A percentile compares a stretch with the other conserved stretches of the same genome.
Evolutionary conservation across 176 grass and related monocot species (phyloP).

Genomic region (Cymbopogon citratus): DNA sequence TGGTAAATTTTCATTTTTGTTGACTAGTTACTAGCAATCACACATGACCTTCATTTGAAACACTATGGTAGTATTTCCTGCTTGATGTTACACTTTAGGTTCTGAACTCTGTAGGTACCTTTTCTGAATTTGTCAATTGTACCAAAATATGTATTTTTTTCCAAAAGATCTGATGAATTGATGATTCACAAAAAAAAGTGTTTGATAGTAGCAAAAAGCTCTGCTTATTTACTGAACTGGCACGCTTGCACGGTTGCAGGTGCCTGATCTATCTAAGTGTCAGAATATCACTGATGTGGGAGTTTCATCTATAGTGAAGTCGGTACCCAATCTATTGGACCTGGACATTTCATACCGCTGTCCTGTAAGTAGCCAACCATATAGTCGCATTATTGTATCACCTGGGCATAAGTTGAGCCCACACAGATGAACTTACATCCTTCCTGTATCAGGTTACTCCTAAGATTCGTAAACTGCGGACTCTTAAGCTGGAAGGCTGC

Average conservation of each 20-base stretch:
- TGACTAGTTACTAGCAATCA: background rate
- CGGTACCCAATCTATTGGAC: constrained; percentile 38
- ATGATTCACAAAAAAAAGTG: background rate
- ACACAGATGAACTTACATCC: background rate
- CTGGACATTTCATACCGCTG: constrained; percentile 70
- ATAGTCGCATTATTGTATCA: background rate
- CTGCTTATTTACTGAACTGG: too few relatives aligned
- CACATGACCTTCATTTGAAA: background rate
- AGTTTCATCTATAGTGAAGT: constrained; percentile 42
- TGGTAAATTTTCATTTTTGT: background rate
- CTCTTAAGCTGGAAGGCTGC: too few relatives aligned
- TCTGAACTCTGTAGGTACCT: background rate
- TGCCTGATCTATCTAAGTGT: background rate
- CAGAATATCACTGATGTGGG: constrained; percentile 48
- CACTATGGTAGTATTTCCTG: background rate
- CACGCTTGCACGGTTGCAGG: too few relatives aligned
- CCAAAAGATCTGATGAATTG: too few relatives aligned
- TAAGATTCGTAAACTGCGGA: constrained; percentile 12
- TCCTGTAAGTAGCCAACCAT: constrained; percentile 15
- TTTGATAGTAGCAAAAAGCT: too few relatives aligned
- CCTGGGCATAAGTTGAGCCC: background rate
- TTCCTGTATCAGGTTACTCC: constrained; percentile 50
- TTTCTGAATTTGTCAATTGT: background rate
- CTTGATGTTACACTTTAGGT: background rate
- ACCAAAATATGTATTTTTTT: background rate